These are phyloP conservation scores for Aspergillus indologenus DNA, from an alignment of 495 filamentous ascomycete species.

Conservation along the genomic window DNA sequence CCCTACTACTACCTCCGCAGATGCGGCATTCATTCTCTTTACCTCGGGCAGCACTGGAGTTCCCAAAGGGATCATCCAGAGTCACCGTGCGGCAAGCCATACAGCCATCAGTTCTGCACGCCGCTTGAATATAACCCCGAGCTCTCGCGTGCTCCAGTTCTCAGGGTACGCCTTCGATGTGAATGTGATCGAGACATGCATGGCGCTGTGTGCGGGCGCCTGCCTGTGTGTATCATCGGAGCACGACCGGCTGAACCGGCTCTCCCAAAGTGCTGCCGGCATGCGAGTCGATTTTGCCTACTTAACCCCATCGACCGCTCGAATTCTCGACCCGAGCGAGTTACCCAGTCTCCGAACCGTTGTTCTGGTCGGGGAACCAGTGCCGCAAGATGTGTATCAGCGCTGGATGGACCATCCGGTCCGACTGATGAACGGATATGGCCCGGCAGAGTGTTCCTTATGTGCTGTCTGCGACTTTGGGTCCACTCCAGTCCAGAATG, in stretches of 20 bases:
- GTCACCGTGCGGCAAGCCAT: conserved; percentile 29
- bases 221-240: conserved; percentile 6
- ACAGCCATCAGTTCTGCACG: conserved; percentile 4
- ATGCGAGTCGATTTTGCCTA: neutral
- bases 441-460: too few relatives aligned
- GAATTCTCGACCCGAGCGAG: neutral
- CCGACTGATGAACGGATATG: too few relatives aligned
- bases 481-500: too few relatives aligned
- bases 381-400: neutral
- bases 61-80: conserved; percentile 35
- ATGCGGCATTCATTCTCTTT: conserved; percentile 35
- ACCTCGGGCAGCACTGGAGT: conserved; percentile 37
- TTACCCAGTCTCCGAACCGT: conserved; percentile 28
- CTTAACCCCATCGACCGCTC: neutral
- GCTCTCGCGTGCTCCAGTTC: too few relatives aligned
- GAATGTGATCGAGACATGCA: too few relatives aligned
- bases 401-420: too few relatives aligned
- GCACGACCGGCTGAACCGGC: neutral
- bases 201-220: too few relatives aligned
- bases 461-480: too few relatives aligned
- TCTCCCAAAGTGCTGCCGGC: neutral
- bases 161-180: too few relatives aligned
- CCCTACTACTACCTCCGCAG: conserved; percentile 9
- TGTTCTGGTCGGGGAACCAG: conserved; percentile 29
- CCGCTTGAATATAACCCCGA: too few relatives aligned